These are phyloP conservation scores for Pichia nakasei DNA, from an alignment of 805 yeast species.

Conservation along the genomic window DNA sequence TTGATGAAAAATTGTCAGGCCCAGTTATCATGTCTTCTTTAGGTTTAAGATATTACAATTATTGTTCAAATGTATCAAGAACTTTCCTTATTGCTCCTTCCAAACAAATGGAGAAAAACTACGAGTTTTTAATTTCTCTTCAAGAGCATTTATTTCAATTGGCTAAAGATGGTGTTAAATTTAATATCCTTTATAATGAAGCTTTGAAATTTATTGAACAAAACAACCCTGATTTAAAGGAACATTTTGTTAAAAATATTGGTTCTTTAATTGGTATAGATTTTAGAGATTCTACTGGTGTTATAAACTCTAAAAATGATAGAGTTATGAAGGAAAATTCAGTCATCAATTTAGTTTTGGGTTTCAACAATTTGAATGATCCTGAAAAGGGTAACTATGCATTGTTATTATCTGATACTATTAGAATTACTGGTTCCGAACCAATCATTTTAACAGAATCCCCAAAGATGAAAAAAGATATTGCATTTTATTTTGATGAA, in stretches of 20 bases:
- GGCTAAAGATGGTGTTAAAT: conserved; percentile 59
- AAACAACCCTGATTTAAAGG: conserved; percentile 57
- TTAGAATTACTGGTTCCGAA: conserved; percentile 53
- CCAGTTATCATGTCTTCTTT: conserved; percentile 79
- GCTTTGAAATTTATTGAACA: conserved; percentile 51
- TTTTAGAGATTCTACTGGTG: conserved; percentile 69
- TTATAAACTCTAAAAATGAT: conserved; percentile 66
- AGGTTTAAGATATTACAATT: conserved; percentile 80
- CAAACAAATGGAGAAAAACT: conserved; percentile 65
- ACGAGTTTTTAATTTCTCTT: conserved; percentile 62
- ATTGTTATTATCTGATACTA: conserved; percentile 71
- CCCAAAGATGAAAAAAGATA: conserved; percentile 60
- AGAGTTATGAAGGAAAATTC: conserved; percentile 62
- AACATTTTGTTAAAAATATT: conserved; percentile 62
- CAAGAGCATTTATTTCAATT: conserved; percentile 56
- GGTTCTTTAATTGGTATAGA: conserved; percentile 90
- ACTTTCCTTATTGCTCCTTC: conserved; percentile 88
- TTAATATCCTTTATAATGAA: conserved; percentile 58
- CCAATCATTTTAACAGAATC: conserved; percentile 66
- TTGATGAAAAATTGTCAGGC: conserved; percentile 52
- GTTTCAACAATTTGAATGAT: conserved; percentile 56
- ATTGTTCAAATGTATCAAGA: conserved; percentile 82
- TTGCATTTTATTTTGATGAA: conserved; percentile 76
- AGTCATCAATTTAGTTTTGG: conserved; percentile 66
- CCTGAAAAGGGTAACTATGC: conserved; percentile 54